Evolutionary conservation across 2,329 filamentous ascomycete genomes (phyloP).

Genomic region (Sordariomycetes sp.): DNA sequence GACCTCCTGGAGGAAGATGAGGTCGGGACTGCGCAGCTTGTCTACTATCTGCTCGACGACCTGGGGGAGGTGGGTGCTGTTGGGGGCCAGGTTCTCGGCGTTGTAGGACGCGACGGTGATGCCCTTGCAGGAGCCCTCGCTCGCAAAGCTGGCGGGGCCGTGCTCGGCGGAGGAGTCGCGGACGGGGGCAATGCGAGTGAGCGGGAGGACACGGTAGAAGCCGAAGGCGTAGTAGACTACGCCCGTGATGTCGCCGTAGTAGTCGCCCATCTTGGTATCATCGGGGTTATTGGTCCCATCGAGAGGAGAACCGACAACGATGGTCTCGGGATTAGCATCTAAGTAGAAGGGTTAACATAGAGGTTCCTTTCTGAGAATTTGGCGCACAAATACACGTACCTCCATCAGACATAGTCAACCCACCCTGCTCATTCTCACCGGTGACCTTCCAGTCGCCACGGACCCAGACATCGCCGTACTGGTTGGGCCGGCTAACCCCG

Average conservation of each 20-base stretch:
- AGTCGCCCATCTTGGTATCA: constrained; percentile 53
- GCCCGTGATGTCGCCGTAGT: constrained; percentile 56
- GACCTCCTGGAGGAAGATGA: constrained; percentile 61
- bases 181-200: constrained; percentile 42
- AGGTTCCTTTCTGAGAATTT: not conserved
- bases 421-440: constrained; percentile 51
- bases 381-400: constrained; percentile 22
- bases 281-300: constrained; percentile 52
- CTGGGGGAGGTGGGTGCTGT: constrained; percentile 39
- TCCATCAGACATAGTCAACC: constrained; percentile 49
- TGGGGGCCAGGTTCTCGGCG: constrained; percentile 55
- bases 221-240: constrained; percentile 55
- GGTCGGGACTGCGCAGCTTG: constrained; percentile 51
- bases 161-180: constrained; percentile 33
- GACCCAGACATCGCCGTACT: constrained; percentile 60
- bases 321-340: constrained; percentile 61
- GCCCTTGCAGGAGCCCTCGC: constrained; percentile 44
- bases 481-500: constrained; percentile 50
- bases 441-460: constrained; percentile 53
- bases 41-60: constrained; percentile 56
- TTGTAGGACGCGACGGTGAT: constrained; percentile 60
- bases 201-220: constrained; percentile 58
- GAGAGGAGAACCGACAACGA: constrained; percentile 53
- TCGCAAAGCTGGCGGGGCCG: constrained; percentile 39
- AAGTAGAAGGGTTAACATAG: not conserved